A percentile compares a stretch with the other conserved stretches of the same genome.
Conservation (phyloP, 23 red algal genomes). For the Gracilaria caudata region DNA sequence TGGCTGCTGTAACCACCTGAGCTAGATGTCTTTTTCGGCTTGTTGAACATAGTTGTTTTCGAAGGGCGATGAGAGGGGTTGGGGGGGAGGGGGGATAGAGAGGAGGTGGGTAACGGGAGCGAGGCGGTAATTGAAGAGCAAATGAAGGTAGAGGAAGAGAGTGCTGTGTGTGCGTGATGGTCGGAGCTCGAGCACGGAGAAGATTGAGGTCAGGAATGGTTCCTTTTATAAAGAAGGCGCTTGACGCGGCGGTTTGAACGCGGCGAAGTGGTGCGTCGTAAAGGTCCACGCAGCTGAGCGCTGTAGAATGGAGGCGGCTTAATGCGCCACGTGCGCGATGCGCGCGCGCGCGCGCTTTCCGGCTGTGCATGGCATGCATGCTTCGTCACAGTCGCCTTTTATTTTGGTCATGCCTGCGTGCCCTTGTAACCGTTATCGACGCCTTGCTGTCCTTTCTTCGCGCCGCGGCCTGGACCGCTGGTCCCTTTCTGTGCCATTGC, state of each 20-base stretch:
- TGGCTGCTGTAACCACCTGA: slow-evolving; percentile 11
- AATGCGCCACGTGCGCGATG: slow-evolving; percentile 8
- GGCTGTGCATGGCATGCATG: background rate
- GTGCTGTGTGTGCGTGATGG: background rate
- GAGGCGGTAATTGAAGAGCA: background rate
- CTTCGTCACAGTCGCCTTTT: background rate
- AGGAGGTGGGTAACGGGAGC: background rate
- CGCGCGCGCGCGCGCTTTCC: slow-evolving; percentile 4
- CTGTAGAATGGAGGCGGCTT: background rate
- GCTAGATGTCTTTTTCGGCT: slow-evolving; percentile 18
- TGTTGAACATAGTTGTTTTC: slow-evolving; percentile 21
- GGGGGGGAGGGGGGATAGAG: background rate
- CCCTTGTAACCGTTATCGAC: background rate
- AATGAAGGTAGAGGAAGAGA: background rate
- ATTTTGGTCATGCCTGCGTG: background rate
- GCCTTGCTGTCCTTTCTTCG: background rate
- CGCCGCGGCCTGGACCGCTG: background rate
- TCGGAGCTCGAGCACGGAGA: background rate
- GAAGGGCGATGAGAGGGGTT: background rate
- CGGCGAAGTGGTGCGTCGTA: too few species aligned
- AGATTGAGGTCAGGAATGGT: background rate
- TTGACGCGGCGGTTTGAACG: too few species aligned
- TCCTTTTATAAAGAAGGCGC: background rate
- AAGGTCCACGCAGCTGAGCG: background rate
- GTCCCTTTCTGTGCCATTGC: too few species aligned